Base-by-base conservation (phyloP, 352 stramenopile species). In the Globisporangium megalacanthum region DNA sequence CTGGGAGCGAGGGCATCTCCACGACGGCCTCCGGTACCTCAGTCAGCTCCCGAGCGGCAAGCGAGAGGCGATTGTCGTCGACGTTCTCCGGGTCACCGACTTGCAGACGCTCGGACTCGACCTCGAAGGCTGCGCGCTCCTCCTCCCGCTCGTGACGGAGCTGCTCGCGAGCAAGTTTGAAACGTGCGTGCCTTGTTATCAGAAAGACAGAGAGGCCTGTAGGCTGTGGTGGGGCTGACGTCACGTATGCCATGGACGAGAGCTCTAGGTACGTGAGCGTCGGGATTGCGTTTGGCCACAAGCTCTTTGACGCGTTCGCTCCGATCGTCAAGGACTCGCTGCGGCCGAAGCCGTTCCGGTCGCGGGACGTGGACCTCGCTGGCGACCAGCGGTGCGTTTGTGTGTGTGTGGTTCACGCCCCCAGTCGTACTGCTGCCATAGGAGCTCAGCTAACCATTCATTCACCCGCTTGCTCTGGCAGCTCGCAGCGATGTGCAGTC, bases 91-190 rank as follows among this genome's bases (percentile, higher is more conserved):
- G 33, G 70, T 73, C n/a, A 79, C 78, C 5, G 80, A 92, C 31
- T 67, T 91, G 7, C 63, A 79, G 44, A 64, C 75, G 4, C 55
- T 92, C 5, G 78, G 75, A 3, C 58, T 94, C 17, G 84, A 94
- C 54, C 58, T 94, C 35, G 84, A 94, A 59, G 75, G 62, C 4
- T 91, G 82, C 42, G 68, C 83, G 13, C 37, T 94, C 53, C 59
- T 94, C n/a, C 67, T 94, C n/a, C 82, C 81, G 22, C 72, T 94
- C 13, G 72, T 90, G n/a, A 57, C 80, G 3, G 80, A 92, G 52
- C 53, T 92, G 6, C 65, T 91, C 17, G 58, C 62, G 15, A 85
- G 70, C 64, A 85, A 82, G 25, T 90, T 87, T 61, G 80, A 89
- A 51, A 60, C 73, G 70, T 92, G 49, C 22, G 77, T 77, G 4